Conservation (phyloP, 140 eudicot species). For the Stevia rebaudiana region DNA sequence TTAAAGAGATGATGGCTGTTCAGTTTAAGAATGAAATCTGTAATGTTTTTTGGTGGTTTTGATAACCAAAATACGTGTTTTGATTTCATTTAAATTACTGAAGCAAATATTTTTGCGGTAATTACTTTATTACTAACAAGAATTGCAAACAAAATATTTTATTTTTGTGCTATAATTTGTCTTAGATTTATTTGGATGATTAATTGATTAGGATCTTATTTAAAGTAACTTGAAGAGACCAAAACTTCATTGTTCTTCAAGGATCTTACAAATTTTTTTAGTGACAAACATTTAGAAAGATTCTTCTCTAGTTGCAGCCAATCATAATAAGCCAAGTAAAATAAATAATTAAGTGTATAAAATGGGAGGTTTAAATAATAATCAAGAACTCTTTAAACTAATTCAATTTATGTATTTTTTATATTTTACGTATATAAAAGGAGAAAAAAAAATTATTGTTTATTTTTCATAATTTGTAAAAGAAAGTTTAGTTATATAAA, state of each 20-base stretch:
- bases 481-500: too few species aligned
- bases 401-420: background rate
- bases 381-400: background rate
- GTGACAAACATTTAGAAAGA: background rate
- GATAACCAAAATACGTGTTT: background rate
- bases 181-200: background rate
- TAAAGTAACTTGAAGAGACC: too few species aligned
- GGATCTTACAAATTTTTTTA: background rate
- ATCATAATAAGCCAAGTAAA: conserved; percentile 24
- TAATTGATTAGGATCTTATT: too few species aligned
- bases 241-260: too few species aligned
- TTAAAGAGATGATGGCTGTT: background rate
- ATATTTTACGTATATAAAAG: background rate
- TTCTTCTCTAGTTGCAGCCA: conserved; percentile 25
- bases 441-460: background rate
- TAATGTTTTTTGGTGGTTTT: background rate
- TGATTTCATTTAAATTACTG: background rate
- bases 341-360: conserved; percentile 4
- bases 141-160: background rate
- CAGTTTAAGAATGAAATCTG: background rate
- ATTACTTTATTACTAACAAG: background rate
- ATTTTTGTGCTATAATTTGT: background rate
- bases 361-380: background rate
- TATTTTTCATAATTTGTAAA: too few species aligned
- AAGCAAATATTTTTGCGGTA: background rate